Conservation (phyloP, 306 rosid genomes). For the Vicia sativa region DNA sequence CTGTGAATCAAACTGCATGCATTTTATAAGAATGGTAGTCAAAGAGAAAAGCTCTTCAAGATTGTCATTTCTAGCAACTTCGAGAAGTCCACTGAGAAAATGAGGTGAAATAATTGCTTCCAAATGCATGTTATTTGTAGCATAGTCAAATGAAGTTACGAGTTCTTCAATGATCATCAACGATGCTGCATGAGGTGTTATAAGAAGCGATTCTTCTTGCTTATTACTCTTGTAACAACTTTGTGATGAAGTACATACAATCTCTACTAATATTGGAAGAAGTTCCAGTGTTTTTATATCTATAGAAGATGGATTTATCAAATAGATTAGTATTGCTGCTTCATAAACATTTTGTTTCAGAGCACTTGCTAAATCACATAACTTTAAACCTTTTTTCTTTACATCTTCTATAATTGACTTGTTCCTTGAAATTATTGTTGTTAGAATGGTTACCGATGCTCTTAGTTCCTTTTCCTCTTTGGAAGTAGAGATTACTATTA, state of each 20-base stretch:
- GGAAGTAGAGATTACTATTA: conserved; percentile 66
- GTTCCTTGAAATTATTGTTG: conserved; percentile 67
- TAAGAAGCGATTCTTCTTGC: conserved; percentile 51
- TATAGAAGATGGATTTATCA: conserved; percentile 73
- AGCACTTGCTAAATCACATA: conserved; percentile 76
- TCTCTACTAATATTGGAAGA: conserved; percentile 67
- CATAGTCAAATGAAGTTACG: conserved; percentile 70
- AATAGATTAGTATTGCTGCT: conserved; percentile 72
- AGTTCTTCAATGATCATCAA: conserved; percentile 75
- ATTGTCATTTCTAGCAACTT: conserved; percentile 63
- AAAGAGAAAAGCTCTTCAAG: conserved; percentile 62
- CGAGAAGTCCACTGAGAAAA: conserved; percentile 66
- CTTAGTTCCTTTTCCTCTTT: conserved; percentile 69
- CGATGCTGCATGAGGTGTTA: conserved; percentile 77
- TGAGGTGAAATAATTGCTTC: conserved; percentile 72
- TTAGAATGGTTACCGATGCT: conserved; percentile 64
- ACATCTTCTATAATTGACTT: conserved; percentile 66
- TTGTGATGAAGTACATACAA: conserved; percentile 63
- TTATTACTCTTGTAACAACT: conserved; percentile 46
- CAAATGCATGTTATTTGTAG: conserved; percentile 72
- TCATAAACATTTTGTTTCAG: conserved; percentile 76
- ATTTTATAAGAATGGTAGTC: conserved; percentile 70
- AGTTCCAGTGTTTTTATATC: conserved; percentile 70
- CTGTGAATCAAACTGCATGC: conserved; percentile 65
- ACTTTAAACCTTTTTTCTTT: conserved; percentile 72